Conservation (phyloP, 2,329 filamentous ascomycete species). For the Pyrenophora tritici-repentis region DNA sequence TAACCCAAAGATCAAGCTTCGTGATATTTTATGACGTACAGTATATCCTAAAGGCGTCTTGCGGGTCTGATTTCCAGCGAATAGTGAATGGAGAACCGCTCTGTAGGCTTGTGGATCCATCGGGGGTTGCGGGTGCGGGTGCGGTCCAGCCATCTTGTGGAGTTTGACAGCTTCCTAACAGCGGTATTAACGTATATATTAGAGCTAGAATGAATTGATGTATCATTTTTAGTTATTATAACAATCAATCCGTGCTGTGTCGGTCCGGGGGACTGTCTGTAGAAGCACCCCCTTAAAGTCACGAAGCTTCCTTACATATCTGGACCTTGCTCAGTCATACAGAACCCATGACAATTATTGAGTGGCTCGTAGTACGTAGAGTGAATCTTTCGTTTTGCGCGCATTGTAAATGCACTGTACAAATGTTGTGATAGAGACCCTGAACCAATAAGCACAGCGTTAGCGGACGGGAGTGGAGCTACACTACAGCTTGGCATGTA, state of each 20-base stretch:
- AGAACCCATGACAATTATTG: too few relatives aligned
- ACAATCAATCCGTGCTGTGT: background rate
- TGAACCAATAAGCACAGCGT: constrained; percentile 2
- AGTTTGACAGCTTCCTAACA: constrained; percentile 17
- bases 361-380: background rate
- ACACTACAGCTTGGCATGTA: background rate
- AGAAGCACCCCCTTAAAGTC: background rate
- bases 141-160: constrained; percentile 25
- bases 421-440: background rate
- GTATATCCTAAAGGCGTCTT: constrained; percentile 9
- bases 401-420: background rate
- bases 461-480: background rate
- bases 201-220: constrained; percentile 5
- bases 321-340: background rate
- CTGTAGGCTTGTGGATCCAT: constrained; percentile 20
- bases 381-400: background rate
- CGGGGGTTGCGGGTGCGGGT: constrained; percentile 22
- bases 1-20: constrained; percentile 24
- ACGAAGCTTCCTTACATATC: background rate
- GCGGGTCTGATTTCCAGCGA: constrained; percentile 18
- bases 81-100: constrained; percentile 19
- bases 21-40: constrained; percentile 14
- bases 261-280: background rate
- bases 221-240: constrained; percentile 1
- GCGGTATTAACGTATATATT: constrained; percentile 5